Evolutionary conservation across 306 rosid genomes (phyloP), one percentile per base, ranked within the genome.

Genomic region (Trifolium pratense): DNA sequence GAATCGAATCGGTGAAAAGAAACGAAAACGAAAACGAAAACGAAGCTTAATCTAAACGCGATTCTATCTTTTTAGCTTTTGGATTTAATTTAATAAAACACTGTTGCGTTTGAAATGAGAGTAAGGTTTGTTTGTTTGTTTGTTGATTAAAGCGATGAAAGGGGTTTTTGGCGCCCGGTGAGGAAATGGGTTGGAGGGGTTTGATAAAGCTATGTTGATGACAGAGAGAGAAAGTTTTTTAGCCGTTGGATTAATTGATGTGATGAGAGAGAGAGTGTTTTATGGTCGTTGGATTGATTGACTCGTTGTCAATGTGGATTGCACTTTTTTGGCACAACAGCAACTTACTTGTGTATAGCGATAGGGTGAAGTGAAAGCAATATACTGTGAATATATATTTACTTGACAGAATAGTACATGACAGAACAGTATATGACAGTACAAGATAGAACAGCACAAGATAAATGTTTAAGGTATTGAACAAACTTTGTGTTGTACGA

Each of bases 81-180:
- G 32, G 48, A 66, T 36, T 75, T 53, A 21, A 21, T 20, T 11
- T 7, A 21, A 5, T 32, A 72, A 10, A 5, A 49, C 46, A 66
- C 55, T 66, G 55, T 59, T 58, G 53, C 74, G 77, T 78, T 74
- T 75, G 67, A 60, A 66, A 81, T 48, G 17, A 72, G 80, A 20
- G 78, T 39, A 39, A 59, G 76, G 79, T 48, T 78, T 73, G 79
- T 20, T n/a, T 34, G 23, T 53, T 15, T 73, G 79, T 20, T n/a
- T 36, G 23, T 48, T n/a, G 64, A 58, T 58, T 6, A 77, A 71
- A 74, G 81, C 69, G 71, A 84, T 68, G 66, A 82, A 81, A 79
- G 78, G 78, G 86, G 84, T 71, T 87, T 92, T 92, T 89, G 93
- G 97, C 97, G 97, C 97, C 92, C 87, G 78, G 73, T 56, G 83